Base-by-base conservation (phyloP, 2,329 filamentous ascomycete genomes). In the Talaromyces sp. region DNA sequence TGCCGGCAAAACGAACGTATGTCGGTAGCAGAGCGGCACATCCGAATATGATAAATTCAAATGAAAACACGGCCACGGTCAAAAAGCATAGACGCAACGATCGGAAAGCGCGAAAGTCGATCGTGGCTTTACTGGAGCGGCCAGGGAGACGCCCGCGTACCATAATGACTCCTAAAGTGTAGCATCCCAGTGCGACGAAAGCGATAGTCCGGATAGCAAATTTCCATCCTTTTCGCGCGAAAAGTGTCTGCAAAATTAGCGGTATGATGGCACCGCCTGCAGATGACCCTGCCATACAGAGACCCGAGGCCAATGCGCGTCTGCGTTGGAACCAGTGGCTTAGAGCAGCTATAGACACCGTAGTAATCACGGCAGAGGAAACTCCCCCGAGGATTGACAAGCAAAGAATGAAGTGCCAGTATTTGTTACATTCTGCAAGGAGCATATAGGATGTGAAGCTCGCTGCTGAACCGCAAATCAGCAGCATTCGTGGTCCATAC, bases 21-120 rank as follows among this genome's bases (percentile, higher is more conserved):
- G 81, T 82, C 0, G 82, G 82, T 1, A 84, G 70, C 8, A 83
- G 74, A 1, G 79, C 79, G 0, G 79, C 77, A n/a, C 79, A 77
- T 13, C 81, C 81, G 48, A 83, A 84, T 14, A 83, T 76, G 43
- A 80, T 79, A 58, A 83, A 81, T 56, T 84, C 82, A 22, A 84
- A 78, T 1, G 77, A 73, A 64, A 83, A 82, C 9, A 83, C 74
- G 0, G 76, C 77, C 4, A 76, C 68, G 0, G 79, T 76, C 3
- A 83, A 71, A 39, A 83, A 78, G 1, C 72, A 75, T 31, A 83
- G 79, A 0, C 80, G 75, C 2, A 75, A 72, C 3, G 78, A 78
- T 2, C 69, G 71, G 64, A 83, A 82, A 0, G 81, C 77, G 0
- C 68, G 65, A 31, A 83, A 71, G 54, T 81, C 81, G 31, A 83